Conservation (phyloP, 257 asterid genomes). For the Leonotis leonurus region DNA sequence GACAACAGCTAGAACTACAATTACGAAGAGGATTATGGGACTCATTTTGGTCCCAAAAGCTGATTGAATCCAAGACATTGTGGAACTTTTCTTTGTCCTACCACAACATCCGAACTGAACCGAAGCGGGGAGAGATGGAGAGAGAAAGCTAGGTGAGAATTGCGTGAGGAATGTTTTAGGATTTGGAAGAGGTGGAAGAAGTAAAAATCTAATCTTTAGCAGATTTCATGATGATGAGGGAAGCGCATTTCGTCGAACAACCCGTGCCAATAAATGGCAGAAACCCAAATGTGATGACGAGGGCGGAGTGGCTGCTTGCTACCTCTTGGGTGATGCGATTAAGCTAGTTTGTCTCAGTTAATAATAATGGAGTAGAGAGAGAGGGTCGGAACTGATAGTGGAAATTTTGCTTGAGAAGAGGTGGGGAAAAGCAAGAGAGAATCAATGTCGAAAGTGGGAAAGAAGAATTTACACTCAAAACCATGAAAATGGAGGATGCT, state of each 20-base stretch:
- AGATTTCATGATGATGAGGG: too few species aligned
- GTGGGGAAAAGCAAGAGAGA: neutral
- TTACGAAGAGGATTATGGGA: slow-evolving; percentile 47
- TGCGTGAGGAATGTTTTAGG: too few species aligned
- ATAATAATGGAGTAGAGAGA: neutral
- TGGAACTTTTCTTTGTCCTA: slow-evolving; percentile 1
- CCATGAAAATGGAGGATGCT: slow-evolving; percentile 10
- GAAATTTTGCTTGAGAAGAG: slow-evolving; percentile 4
- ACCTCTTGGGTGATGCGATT: too few species aligned
- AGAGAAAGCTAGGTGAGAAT: neutral
- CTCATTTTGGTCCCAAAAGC: slow-evolving; percentile 58
- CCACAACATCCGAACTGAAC: slow-evolving; percentile 22
- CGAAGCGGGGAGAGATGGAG: too few species aligned
- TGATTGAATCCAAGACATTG: slow-evolving; percentile 61
- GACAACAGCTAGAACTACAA: slow-evolving; percentile 44
- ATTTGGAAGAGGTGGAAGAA: too few species aligned
- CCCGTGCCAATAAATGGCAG: neutral
- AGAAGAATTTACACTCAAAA: slow-evolving; percentile 19
- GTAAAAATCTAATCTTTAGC: slow-evolving; percentile 17
- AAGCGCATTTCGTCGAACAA: neutral
- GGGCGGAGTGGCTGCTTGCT: neutral
- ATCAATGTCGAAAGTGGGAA: too few species aligned
- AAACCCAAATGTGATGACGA: neutral
- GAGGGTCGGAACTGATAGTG: neutral
- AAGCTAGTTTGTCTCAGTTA: neutral